Conservation (phyloP, 805 yeast genomes). For the Cyberlindnera saturnus region DNA sequence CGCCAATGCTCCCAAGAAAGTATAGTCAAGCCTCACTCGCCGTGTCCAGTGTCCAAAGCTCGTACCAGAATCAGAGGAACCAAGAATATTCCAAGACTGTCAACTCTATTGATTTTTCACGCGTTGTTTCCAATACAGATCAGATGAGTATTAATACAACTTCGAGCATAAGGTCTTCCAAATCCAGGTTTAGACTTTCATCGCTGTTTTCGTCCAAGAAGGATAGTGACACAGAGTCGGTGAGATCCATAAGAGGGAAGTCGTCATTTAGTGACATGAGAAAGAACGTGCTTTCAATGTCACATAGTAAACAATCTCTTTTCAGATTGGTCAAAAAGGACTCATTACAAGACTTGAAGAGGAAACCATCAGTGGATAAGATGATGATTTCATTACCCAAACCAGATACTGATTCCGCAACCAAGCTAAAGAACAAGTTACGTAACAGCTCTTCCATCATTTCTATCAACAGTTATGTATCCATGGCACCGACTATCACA, state of each 20-base stretch:
- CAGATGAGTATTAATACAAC: constrained; percentile 11
- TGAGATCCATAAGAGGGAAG: constrained; percentile 21
- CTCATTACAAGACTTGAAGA: constrained; percentile 18
- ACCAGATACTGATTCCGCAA: constrained; percentile 49
- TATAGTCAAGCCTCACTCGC: constrained; percentile 8
- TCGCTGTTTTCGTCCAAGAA: constrained; percentile 20
- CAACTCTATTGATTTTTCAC: background rate
- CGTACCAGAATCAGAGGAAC: constrained; percentile 12
- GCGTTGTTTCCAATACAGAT: constrained; percentile 11
- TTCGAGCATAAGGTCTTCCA: constrained; percentile 16
- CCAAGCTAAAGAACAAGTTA: constrained; percentile 47
- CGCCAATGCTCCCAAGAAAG: constrained; percentile 5
- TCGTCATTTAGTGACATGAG: constrained; percentile 24
- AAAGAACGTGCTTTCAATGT: constrained; percentile 25
- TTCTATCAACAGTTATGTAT: constrained; percentile 28
- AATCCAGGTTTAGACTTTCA: constrained; percentile 23
- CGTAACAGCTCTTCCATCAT: constrained; percentile 44
- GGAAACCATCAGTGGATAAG: constrained; percentile 23
- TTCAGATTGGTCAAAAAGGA: constrained; percentile 20
- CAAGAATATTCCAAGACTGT: constrained; percentile 10
- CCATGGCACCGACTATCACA: constrained; percentile 14
- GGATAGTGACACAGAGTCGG: constrained; percentile 13
- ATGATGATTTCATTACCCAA: constrained; percentile 49
- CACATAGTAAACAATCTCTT: constrained; percentile 17
- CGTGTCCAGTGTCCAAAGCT: constrained; percentile 5